Evolutionary conservation across 208 protist species (phyloP), one percentile per base, ranked within the genome.

Genomic region (Trypanosoma boissoni): DNA sequence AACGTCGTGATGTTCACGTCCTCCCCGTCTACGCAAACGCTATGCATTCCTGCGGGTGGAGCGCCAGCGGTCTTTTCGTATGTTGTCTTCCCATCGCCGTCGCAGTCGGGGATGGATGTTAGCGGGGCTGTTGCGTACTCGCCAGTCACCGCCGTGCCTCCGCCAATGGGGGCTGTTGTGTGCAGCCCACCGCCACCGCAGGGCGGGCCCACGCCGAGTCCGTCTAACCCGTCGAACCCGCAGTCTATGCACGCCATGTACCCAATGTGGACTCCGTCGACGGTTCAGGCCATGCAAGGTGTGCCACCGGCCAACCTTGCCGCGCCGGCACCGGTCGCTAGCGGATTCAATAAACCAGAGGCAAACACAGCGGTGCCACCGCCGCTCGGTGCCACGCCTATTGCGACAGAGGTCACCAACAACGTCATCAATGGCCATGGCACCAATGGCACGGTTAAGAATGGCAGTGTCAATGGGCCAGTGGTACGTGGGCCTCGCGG

Each of bases 1-100:
- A 65, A 60, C 42, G 50, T 54, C 36, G 48, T 66, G 23, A 69
- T 74, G 59, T 34, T 68, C 27, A 24, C 45, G 9, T 66, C 68
- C 24, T 42, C 42, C 27, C 58, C 26, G 43, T 74, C 55, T 52
- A 34, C 21, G 31, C 52, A 64, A 31, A 46, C 42, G 28, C 43
- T 58, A 24, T 61, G 39, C 36, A 36, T 51, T 9, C 48, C 50
- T 6, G n/a, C n/a, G n/a, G 21, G 37, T 7, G 43, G 16, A 41
- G 29, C 43, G 36, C 53, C 34, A 24, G 21, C 32, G 10, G 43
- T 54, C 31, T 31, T 68, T 62, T 41, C 53, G 7, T 57, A 58
- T 43, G 60, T 63, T 37, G 29, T 60, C 18, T 28, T 63, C 34
- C 7, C 51, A 4, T 41, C 28, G 42, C 59, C 43, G 24, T 21